Conservation (phyloP, 352 stramenopile genomes). For the Phytophthora crassamura region DNA sequence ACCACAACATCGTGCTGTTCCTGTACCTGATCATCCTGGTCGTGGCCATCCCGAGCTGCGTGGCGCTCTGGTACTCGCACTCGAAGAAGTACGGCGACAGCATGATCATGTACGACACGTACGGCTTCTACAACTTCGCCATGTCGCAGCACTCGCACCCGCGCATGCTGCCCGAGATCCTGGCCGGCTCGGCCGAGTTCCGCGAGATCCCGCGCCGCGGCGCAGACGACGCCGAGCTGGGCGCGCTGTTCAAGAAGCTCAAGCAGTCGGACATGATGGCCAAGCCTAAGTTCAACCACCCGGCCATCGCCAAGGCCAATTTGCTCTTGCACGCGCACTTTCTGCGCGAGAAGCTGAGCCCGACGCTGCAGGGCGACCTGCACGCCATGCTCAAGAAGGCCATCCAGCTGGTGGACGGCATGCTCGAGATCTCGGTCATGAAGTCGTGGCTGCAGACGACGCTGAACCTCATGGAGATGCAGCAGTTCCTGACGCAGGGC, state of each 20-base stretch:
- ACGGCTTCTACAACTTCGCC: slow-evolving; percentile 98
- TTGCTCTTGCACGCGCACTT: slow-evolving; percentile 96
- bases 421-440: slow-evolving; percentile 98
- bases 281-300: slow-evolving; percentile 89
- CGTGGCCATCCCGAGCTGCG: slow-evolving; percentile 96
- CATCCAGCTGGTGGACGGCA: slow-evolving; percentile 97
- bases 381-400: slow-evolving; percentile 96
- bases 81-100: slow-evolving; percentile 99
- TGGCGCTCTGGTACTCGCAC: slow-evolving; percentile 96
- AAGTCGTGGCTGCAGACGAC: slow-evolving; percentile 96
- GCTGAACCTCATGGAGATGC: slow-evolving; percentile 97
- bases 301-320: slow-evolving; percentile 85
- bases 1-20: slow-evolving; percentile 98
- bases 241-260: slow-evolving; percentile 74
- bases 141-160: slow-evolving; percentile 95
- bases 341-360: slow-evolving; percentile 85
- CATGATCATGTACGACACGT: slow-evolving; percentile 99
- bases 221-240: slow-evolving; percentile 71
- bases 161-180: slow-evolving; percentile 95
- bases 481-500: slow-evolving; percentile 97
- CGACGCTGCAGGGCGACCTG: slow-evolving; percentile 87
- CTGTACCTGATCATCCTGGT: slow-evolving; percentile 99
- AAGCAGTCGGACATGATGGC: slow-evolving; percentile 83
- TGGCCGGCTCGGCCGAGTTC: slow-evolving; percentile 92
- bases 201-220: slow-evolving; percentile 77